Base-by-base conservation (phyloP, 1,139 yeast species). In the Nakaseomyces glabratus region DNA sequence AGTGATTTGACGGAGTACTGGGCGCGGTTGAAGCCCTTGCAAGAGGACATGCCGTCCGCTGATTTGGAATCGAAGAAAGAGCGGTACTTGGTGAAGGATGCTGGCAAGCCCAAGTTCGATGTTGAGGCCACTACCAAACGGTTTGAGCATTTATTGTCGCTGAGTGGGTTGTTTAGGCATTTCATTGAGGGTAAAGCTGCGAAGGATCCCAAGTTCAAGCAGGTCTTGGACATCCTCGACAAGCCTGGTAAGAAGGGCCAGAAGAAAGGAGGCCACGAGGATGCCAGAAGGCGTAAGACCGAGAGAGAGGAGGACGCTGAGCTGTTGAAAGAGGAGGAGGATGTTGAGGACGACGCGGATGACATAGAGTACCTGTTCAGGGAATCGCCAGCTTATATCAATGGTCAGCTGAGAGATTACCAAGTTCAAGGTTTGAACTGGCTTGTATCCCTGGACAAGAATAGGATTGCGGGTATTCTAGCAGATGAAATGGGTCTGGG, bases 401-500 rank as follows among this genome's bases (percentile, higher is more conserved):
- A 76, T 16, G 95, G 95, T 10, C 64, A 57, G 35, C 62, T 88
- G 43, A 69, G 96, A 49, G 88, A 82, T 45, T 88, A 81, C 51
- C 88, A 84, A 56, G 71, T 88, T 39, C 95, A 84, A 57, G 97
- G 97, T 35, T 66, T 88, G 43, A 88, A 88, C 60, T 88, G 97
- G 97, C 65, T 88, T 51, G 76, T 86, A 24, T 73, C 85, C 1
- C 63, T 88, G 37, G 79, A 82, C 53, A 86, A 80, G 44, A 86
- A 86, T 60, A 73, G 79, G 45, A 65, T 86, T 33, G 76, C 93
- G 1, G 97, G 97, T 31, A 88, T 90, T 35, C 67, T 90, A 40
- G 98, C 98, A 6, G 98, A 90, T 61, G 98, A 90, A 58, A 90
- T 90, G 97, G 98, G 98, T 1, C 68, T 90, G 38, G 97, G 97